Evolutionary conservation across 139 green algal genomes (phyloP).

Genomic region (Chlamydomonas eustigma): DNA sequence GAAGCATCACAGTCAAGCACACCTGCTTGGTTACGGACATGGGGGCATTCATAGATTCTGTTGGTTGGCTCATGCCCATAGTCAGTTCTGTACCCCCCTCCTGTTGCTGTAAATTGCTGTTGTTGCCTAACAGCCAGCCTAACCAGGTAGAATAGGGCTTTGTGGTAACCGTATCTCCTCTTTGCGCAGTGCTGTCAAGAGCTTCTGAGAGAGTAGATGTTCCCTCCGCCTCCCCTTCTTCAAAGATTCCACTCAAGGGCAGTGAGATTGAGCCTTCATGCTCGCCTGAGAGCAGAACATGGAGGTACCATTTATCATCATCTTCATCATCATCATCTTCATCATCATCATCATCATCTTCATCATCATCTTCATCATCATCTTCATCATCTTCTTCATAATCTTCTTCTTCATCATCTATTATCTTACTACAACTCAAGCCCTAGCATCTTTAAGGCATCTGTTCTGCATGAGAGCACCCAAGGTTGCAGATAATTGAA

Average conservation of each 20-base stretch:
- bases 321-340: no score
- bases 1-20: not conserved
- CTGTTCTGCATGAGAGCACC: no score
- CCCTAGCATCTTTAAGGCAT: no score
- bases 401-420: no score
- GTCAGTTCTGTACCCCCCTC: conserved; percentile 6
- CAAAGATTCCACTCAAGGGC: not conserved
- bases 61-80: not conserved
- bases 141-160: conserved; percentile 28
- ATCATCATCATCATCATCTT: no score
- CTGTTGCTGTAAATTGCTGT: not conserved
- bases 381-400: conserved; percentile 14
- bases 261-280: not conserved
- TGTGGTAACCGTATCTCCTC: not conserved
- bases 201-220: no score
- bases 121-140: conserved; percentile 34
- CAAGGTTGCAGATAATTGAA: no score
- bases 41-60: not conserved
- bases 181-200: not conserved
- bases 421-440: no score
- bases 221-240: not conserved
- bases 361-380: no score
- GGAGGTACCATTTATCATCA: no score
- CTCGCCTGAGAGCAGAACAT: not conserved
- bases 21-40: not conserved